Percentiles rank a stretch among this genome's conserved stretches.
Evolutionary conservation across 2,329 filamentous ascomycete genomes (phyloP).

Genomic region (Aspergillus amoenus): DNA sequence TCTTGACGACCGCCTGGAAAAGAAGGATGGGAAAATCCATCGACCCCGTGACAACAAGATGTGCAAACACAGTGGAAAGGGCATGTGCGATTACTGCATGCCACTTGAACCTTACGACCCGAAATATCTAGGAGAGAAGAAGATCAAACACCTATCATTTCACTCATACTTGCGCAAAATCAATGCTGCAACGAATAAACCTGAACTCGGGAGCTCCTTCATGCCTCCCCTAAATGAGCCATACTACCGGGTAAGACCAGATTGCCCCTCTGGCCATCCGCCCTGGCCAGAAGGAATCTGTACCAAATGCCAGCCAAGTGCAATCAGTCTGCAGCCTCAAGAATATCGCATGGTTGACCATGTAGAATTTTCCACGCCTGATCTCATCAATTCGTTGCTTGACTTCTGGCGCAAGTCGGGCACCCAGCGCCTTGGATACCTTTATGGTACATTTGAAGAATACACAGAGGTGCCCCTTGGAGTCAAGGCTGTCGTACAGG

Average conservation of each 20-base stretch:
- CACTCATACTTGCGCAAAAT: slow-evolving; percentile 92
- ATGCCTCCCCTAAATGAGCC: slow-evolving; percentile 94
- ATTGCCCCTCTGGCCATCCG: slow-evolving; percentile 91
- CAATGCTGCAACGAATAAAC: slow-evolving; percentile 94
- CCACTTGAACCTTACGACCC: slow-evolving; percentile 89
- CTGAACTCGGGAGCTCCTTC: slow-evolving; percentile 88
- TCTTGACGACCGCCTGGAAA: slow-evolving; percentile 84
- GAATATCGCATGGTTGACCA: slow-evolving; percentile 96
- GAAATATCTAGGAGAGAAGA: slow-evolving; percentile 88
- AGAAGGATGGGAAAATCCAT: slow-evolving; percentile 83
- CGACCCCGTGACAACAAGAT: slow-evolving; percentile 74
- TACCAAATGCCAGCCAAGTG: slow-evolving; percentile 95
- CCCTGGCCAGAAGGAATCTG: slow-evolving; percentile 96
- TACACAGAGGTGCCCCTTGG: slow-evolving; percentile 92
- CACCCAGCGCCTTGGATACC: slow-evolving; percentile 78
- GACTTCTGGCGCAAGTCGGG: slow-evolving; percentile 75
- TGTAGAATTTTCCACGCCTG: slow-evolving; percentile 59
- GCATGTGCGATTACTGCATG: slow-evolving; percentile 99
- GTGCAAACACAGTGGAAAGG: slow-evolving; percentile 93
- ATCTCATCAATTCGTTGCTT: slow-evolving; percentile 9
- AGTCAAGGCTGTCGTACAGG: slow-evolving; percentile 92
- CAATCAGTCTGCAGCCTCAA: slow-evolving; percentile 92
- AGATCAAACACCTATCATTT: slow-evolving; percentile 98
- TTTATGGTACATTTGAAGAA: slow-evolving; percentile 88
- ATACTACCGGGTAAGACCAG: slow-evolving; percentile 81